These are phyloP conservation scores for Hypocreales sp. DNA, from an alignment of 2,329 filamentous ascomycete genomes.

Conservation along the genomic window DNA sequence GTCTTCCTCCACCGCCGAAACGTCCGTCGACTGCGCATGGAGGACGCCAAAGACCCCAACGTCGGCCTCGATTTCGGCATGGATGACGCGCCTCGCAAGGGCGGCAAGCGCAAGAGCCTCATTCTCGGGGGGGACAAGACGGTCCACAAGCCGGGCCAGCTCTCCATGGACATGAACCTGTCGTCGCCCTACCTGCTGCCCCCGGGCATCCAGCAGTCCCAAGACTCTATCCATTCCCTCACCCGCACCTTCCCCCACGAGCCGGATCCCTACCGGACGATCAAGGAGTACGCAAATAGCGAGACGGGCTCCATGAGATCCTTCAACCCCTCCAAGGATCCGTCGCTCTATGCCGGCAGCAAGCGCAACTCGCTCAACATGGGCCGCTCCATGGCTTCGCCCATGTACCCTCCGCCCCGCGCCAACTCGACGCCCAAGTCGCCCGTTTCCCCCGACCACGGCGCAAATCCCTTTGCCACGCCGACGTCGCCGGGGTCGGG, in stretches of 20 bases:
- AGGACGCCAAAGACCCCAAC: conserved; percentile 77
- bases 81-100: conserved; percentile 32
- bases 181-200: conserved; percentile 89
- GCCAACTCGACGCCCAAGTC: conserved; percentile 29
- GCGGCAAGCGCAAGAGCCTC: conserved; percentile 16
- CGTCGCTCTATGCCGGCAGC: conserved; percentile 28
- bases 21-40: conserved; percentile 50
- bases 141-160: conserved; percentile 29
- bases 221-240: conserved; percentile 75
- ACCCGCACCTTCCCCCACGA: conserved; percentile 58
- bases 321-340: conserved; percentile 23
- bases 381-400: conserved; percentile 7
- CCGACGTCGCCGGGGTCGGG: conserved; percentile 15
- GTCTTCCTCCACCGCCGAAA: conserved; percentile 69
- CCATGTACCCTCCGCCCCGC: conserved; percentile 16
- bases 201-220: conserved; percentile 60
- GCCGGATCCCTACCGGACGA: conserved; percentile 71
- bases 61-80: conserved; percentile 88
- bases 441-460: conserved; percentile 17
- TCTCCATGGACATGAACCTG: conserved; percentile 61
- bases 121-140: conserved; percentile 40
- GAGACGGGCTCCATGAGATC: conserved; percentile 43
- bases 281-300: conserved; percentile 38
- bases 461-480: conserved; percentile 19
- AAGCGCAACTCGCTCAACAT: conserved; percentile 16